Base-by-base conservation (phyloP, 306 rosid species). In the Herpetospermum pedunculosum region DNA sequence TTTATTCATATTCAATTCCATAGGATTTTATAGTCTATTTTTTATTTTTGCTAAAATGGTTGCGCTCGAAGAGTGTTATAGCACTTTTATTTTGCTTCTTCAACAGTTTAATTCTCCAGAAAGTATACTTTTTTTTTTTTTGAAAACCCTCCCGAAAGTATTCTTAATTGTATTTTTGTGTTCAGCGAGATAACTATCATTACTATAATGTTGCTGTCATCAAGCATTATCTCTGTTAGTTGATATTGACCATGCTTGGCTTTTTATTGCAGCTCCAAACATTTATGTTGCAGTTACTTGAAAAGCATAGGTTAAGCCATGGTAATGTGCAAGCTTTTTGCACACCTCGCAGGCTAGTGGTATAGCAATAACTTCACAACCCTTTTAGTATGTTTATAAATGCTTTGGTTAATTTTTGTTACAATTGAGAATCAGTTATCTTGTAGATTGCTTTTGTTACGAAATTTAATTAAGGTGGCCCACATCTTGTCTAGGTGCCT, bases 271-370 rank as follows among this genome's bases (percentile, higher is more conserved):
- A 93, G 98, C 91, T 93, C 81, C 84, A 86, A 77, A 87, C 83
- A 76, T 82, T 81, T 75, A 43, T 84, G 55, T 46, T 80, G 81
- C 87, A 85, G 81, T 79, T 93, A 74, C 84, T 93, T 43, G 94
- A 84, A 77, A 90, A 86, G 70, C 92, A 88, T 83, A 87, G 94
- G 81, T 64, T 93, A 76, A 79, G 85, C 80, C 92, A 91, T 83
- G 91, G 94, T 49, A 82, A 89, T 48, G 83, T 89, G 77, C 85
- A 86, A 77, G 89, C 86, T 70, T 89, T 85, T 59, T 86, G 89
- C 59, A 93, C 96, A 38, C 94, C 98, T 63, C 91, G 94, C 63
- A 85, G 98, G 83, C 77, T 93, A 76, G 89, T 93, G 97, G 98
- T 93, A 85, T 15, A 76, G 18, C 79, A 67, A 62, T 63, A 73